phyloP scores from a whole-genome alignment of 805 yeast genomes.

The Kockiozyma suomiensis region DNA sequence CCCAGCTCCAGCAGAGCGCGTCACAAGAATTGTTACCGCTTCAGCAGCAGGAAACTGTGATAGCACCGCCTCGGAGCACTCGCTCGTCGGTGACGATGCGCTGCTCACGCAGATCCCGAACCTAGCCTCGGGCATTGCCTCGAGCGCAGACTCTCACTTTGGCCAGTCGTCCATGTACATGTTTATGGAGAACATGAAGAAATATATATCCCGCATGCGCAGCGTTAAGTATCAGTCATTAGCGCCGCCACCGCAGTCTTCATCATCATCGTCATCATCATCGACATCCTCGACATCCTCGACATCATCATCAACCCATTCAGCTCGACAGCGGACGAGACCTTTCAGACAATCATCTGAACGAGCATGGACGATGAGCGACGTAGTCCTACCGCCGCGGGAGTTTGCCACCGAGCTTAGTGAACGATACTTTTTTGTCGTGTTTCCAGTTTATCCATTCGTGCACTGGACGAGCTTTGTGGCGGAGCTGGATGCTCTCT shows the following conservation, averaged over 20 bases:
- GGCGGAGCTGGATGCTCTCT: not conserved
- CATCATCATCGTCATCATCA: not conserved
- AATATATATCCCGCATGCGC: not conserved
- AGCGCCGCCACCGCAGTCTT: too few species aligned
- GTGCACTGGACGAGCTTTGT: not conserved
- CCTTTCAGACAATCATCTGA: not conserved
- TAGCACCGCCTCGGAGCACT: not conserved
- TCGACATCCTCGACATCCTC: not conserved
- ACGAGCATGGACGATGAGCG: not conserved
- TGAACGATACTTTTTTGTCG: not conserved
- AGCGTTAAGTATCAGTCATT: not conserved
- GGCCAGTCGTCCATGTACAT: constrained; percentile 2
- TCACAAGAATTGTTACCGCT: not conserved
- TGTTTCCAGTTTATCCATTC: not conserved
- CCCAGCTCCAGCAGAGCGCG: too few species aligned
- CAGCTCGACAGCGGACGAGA: not conserved
- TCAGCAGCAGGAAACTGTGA: not conserved
- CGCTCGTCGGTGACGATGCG: not conserved
- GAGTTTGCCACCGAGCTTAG: not conserved
- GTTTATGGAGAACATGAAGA: constrained; percentile 3
- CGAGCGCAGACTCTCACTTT: not conserved
- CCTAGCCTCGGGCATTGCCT: not conserved
- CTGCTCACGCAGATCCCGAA: not conserved
- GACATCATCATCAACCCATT: not conserved
- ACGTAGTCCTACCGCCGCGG: not conserved